Evolutionary conservation across 768 basidiomycete species (phyloP).

Genomic region (Boletus pseudo-olivaceus): DNA sequence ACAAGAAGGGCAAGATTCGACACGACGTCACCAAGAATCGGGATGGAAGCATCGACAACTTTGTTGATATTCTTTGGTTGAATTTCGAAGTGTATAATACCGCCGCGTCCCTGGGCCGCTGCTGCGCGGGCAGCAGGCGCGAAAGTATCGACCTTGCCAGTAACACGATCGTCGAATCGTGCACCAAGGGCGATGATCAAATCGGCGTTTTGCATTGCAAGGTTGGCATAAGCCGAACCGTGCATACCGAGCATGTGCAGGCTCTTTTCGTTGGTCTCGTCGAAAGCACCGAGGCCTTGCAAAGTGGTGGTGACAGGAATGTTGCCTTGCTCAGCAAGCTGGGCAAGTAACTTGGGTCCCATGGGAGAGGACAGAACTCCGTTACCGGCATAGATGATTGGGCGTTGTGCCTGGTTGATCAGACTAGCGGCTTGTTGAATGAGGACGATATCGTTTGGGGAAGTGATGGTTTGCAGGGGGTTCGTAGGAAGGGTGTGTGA

Average conservation of each 20-base stretch:
- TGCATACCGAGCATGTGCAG: constrained; percentile 99
- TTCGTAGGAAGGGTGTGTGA: constrained; percentile 71
- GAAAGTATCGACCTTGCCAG: constrained; percentile 83
- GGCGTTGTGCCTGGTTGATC: constrained; percentile 89
- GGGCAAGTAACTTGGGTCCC: constrained; percentile 77
- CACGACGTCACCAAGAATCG: constrained; percentile 91
- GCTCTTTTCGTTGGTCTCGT: constrained; percentile 81
- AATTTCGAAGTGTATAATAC: constrained; percentile 99
- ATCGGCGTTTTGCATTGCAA: constrained; percentile 97
- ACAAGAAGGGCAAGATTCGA: constrained; percentile 79
- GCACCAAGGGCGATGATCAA: constrained; percentile 96
- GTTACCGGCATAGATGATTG: constrained; percentile 90
- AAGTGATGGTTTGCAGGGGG: constrained; percentile 57
- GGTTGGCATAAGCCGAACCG: constrained; percentile 93
- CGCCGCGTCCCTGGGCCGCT: constrained; percentile 80
- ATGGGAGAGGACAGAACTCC: constrained; percentile 80
- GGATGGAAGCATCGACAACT: constrained; percentile 91
- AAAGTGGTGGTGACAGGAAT: constrained; percentile 97
- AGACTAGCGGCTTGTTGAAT: constrained; percentile 83
- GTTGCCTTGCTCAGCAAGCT: constrained; percentile 79
- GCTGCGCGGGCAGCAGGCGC: constrained; percentile 89
- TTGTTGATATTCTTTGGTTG: constrained; percentile 99
- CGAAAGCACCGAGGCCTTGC: constrained; percentile 93
- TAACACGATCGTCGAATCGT: constrained; percentile 97
- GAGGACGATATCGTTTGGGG: constrained; percentile 58